A percentile compares a stretch with the other conserved stretches of the same genome.
These are phyloP conservation scores for Chaetomium cochliodes DNA, from an alignment of 495 filamentous ascomycete genomes.

Conservation along the genomic window DNA sequence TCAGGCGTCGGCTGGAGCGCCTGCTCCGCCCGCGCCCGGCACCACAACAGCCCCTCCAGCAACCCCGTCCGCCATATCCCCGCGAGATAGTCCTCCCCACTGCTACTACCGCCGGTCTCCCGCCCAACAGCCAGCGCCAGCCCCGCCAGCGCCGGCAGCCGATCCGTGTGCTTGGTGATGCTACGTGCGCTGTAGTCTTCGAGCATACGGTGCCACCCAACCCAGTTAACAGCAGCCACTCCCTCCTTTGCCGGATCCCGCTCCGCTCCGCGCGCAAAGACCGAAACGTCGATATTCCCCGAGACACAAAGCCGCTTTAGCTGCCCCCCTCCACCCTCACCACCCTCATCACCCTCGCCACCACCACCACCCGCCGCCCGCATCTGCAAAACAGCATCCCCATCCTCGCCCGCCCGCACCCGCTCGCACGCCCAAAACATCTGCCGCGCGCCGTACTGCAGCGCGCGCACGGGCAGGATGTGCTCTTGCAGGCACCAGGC, in stretches of 20 bases:
- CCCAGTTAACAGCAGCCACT: constrained; percentile 15
- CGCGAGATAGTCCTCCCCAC: constrained; percentile 25
- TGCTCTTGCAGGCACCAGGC: constrained; percentile 43
- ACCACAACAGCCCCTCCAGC: constrained; percentile 34
- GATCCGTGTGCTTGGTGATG: constrained; percentile 37
- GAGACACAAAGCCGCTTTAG: constrained; percentile 20
- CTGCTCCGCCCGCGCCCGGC: constrained; percentile 3
- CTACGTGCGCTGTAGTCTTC: constrained; percentile 29
- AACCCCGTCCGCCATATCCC: constrained; percentile 33
- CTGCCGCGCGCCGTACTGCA: constrained; percentile 32
- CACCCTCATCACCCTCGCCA: too few species aligned
- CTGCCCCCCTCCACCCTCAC: constrained; percentile 13
- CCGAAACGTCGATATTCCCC: constrained; percentile 13
- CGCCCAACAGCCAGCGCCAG: constrained; percentile 26
- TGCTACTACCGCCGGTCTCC: background rate
- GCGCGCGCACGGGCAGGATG: constrained; percentile 28
- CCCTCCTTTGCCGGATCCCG: background rate
- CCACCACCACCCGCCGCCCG: too few species aligned
- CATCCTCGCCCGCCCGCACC: constrained; percentile 26
- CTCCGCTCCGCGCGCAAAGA: constrained; percentile 14
- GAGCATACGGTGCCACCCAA: constrained; percentile 33
- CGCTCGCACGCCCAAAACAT: constrained; percentile 36
- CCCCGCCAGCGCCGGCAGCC: constrained; percentile 39
- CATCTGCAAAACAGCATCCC: constrained; percentile 19
- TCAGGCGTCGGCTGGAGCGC: constrained; percentile 14